A percentile compares a stretch with the other conserved stretches of the same genome.
Conservation (phyloP, 371 early-diverging fungal species). For the Entomophthora muscae region DNA sequence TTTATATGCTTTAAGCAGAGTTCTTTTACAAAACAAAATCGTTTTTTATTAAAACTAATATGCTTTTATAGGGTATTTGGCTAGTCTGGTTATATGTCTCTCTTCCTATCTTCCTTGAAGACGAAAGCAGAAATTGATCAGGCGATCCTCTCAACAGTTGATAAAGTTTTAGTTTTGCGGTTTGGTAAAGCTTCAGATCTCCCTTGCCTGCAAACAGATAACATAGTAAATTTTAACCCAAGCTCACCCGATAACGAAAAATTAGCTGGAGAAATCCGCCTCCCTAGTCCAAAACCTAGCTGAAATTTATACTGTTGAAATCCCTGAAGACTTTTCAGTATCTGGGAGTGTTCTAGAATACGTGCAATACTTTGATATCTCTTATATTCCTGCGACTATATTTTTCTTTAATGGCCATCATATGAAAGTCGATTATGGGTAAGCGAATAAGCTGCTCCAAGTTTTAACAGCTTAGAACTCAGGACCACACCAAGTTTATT, state of each 20-base stretch:
- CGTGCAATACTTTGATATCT: constrained; percentile 15
- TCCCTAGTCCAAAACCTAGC: constrained; percentile 14
- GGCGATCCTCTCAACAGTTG: background rate
- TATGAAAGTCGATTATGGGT: constrained; percentile 20
- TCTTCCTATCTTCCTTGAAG: background rate
- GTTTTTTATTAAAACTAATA: too few relatives aligned
- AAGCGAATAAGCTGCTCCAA: background rate
- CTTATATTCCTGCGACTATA: constrained; percentile 16
- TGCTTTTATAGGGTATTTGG: too few relatives aligned
- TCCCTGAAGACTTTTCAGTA: background rate
- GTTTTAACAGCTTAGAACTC: constrained; percentile 10
- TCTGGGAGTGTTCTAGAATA: constrained; percentile 13
- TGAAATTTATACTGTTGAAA: constrained; percentile 15
- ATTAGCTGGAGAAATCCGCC: constrained; percentile 13
- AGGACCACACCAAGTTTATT: constrained; percentile 18
- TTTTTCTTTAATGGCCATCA: constrained; percentile 19
- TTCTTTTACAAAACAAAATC: too few relatives aligned
- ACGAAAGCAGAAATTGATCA: constrained; percentile 1
- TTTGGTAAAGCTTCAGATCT: constrained; percentile 14
- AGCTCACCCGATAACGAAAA: background rate
- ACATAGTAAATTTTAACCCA: constrained; percentile 12
- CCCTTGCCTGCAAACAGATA: constrained; percentile 14
- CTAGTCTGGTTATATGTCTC: too few relatives aligned
- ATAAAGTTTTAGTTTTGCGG: constrained; percentile 14
- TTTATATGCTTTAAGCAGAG: too few relatives aligned